Evolutionary conservation across 306 rosid species (phyloP), one percentile per base, ranked within the genome.

Genomic region (Castanopsis chinensis): DNA sequence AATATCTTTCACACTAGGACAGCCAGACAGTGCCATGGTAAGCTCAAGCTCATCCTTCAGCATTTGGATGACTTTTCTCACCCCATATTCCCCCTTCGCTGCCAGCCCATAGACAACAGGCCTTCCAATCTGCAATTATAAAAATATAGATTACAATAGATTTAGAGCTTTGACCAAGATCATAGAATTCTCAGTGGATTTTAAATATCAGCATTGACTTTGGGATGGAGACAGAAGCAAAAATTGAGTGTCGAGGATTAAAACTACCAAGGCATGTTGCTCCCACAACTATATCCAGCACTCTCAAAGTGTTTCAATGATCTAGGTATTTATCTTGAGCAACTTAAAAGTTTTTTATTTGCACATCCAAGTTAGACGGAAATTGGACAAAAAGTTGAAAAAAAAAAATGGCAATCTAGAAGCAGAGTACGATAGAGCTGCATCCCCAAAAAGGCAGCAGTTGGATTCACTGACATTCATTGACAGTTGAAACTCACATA

Each of bases 21-120:
- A 85, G 27, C 95, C 92, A 21, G 91, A 80, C 25, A 87, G 86
- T 41, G 90, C 83, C 90, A 87, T 87, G 7, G 89, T 80, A 56
- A 87, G 88, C 82, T 85, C 91, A 27, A 89, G 82, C 79, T 87
- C 91, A 60, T 88, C 84, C 86, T 85, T 89, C 30, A 89, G 81
- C 87, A 84, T 89, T 55, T 89, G 84, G 35, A 89, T 37, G 27
- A 87, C 90, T 45, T 53, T 73, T 81, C 81, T 85, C 43, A 84
- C 92, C 5, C 95, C 95, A 20, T 14, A 25, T 78, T 87, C 89
- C 23, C 95, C 92, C 69, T 49, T 83, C 74, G 87, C 89, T 18
- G 92, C 89, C 10, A 89, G 82, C 49, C 92, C 92, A 43, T 52
- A 85, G 51, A 67, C 13, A 67, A 67, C 72, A 67, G 72, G 72